Percentiles rank a stretch among this genome's conserved stretches.
These are phyloP conservation scores for Lepiota venenata DNA, from an alignment of 768 basidiomycete genomes.

Conservation along the genomic window DNA sequence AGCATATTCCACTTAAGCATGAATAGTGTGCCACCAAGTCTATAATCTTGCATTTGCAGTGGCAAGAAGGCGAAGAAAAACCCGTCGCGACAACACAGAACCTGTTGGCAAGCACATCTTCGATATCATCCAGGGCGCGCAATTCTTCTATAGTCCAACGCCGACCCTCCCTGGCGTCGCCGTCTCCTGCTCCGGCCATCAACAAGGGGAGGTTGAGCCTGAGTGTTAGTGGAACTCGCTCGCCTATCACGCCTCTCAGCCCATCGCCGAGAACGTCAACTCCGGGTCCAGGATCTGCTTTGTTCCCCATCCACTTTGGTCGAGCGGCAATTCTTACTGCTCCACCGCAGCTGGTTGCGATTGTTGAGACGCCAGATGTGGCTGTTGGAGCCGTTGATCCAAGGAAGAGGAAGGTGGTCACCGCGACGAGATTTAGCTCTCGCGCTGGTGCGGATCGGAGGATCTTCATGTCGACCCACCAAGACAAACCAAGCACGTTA, in stretches of 20 bases:
- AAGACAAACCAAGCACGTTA: conserved; percentile 41
- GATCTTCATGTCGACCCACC: conserved; percentile 82
- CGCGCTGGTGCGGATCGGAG: conserved; percentile 78
- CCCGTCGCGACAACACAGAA: conserved; percentile 19
- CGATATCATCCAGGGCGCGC: background rate
- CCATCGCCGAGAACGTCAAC: conserved; percentile 41
- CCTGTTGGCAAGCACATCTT: conserved; percentile 16
- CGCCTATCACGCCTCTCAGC: conserved; percentile 46
- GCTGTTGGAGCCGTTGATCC: conserved; percentile 89
- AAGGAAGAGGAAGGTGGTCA: conserved; percentile 78
- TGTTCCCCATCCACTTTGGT: conserved; percentile 52
- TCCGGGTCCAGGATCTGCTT: conserved; percentile 28
- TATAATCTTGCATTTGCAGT: conserved; percentile 80
- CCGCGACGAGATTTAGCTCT: conserved; percentile 85
- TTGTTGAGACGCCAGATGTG: conserved; percentile 86
- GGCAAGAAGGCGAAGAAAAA: conserved; percentile 63
- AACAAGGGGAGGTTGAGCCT: conserved; percentile 40
- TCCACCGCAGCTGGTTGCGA: conserved; percentile 77
- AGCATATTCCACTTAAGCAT: background rate
- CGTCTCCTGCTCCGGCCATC: conserved; percentile 22
- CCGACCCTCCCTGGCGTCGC: conserved; percentile 25
- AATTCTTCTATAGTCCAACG: conserved; percentile 22
- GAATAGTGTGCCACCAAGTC: conserved; percentile 84
- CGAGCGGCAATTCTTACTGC: conserved; percentile 76
- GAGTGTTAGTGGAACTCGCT: conserved; percentile 34